A percentile compares a stretch with the other conserved stretches of the same genome.
Evolutionary conservation across 2,329 filamentous ascomycete species (phyloP).

Genomic region (Colletotrichum tropicicola): DNA sequence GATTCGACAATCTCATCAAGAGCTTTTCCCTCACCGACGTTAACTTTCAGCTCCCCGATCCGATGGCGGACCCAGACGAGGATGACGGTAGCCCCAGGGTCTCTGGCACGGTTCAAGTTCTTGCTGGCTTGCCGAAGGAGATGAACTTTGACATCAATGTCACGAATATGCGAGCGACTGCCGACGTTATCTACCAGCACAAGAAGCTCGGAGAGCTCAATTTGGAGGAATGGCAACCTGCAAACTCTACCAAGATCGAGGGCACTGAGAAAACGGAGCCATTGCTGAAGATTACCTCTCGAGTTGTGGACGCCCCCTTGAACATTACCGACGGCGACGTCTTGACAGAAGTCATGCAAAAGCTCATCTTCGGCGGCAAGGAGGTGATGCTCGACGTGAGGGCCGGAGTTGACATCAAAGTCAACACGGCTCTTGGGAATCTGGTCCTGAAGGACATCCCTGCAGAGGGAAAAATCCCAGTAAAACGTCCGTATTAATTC

Average conservation of each 20-base stretch:
- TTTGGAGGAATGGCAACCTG: slow-evolving; percentile 82
- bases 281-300: slow-evolving; percentile 77
- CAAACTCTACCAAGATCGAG: slow-evolving; percentile 79
- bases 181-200: slow-evolving; percentile 82
- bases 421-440: slow-evolving; percentile 82
- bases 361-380: slow-evolving; percentile 78
- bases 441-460: slow-evolving; percentile 86
- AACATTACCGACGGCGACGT: slow-evolving; percentile 83
- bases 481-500: slow-evolving; percentile 88
- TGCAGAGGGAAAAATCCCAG: slow-evolving; percentile 83
- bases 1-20: slow-evolving; percentile 83
- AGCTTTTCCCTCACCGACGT: slow-evolving; percentile 89
- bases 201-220: slow-evolving; percentile 84
- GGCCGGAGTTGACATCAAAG: slow-evolving; percentile 83
- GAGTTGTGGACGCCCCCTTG: slow-evolving; percentile 81
- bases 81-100: slow-evolving; percentile 79
- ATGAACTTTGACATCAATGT: slow-evolving; percentile 89
- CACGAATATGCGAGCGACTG: slow-evolving; percentile 76
- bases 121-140: slow-evolving; percentile 82
- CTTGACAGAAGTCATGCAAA: slow-evolving; percentile 83
- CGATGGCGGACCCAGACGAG: slow-evolving; percentile 77
- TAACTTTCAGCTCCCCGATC: slow-evolving; percentile 85
- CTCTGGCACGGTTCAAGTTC: slow-evolving; percentile 82
- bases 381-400: slow-evolving; percentile 77
- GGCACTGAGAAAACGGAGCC: slow-evolving; percentile 65